Base-by-base conservation (phyloP, 2,329 filamentous ascomycete species). In the Aspergillus sp. region DNA sequence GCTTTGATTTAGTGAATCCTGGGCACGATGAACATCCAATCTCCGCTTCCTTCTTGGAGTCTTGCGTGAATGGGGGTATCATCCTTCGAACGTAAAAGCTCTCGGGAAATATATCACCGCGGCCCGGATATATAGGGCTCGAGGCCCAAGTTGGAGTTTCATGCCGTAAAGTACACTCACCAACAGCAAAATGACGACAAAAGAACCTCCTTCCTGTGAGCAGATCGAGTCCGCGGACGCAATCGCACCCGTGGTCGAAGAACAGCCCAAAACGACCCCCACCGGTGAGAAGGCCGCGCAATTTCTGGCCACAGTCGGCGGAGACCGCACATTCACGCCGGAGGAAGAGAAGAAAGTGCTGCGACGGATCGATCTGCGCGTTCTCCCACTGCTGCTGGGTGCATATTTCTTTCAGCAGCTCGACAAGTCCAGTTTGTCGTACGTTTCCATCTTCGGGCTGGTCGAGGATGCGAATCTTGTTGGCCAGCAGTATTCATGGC, bases 401-500 rank as follows among this genome's bases (percentile, higher is more conserved):
- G 81, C 82, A 6, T 86, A 86, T 70, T 85, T 84, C 69, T 81
- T 85, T 62, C 82, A 85, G 62, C 80, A 84, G 60, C 77, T 84
- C 9, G 81, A 84, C 68, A 84, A 84, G 37, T 58, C 57, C 4
- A 58, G 53, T 4, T 50, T 62, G 5, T 60, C 57, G 1, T 68
- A 68, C 43, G 64, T 66, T 7, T 68, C 66, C 1, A 68, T 68
- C 27, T 68, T 68, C 14, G 81, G 80, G 3, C 69, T 84, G 35
- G 71, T 75, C 21, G 70, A 77, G 35, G 79, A 82, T 58, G 78
- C 80, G 0, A 64, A 80, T 33, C 74, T 83, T 7, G 70, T 75
- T n/a, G 80, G 76, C 17, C 68, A 76, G 33, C 73, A 84, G 55
- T 76, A 80, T 68, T 86, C 84, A 2, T 87, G 84, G 84, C 79